phyloP scores from a whole-genome alignment of 176 grass and related monocot genomes.

The Puccinellia tenuiflora region DNA sequence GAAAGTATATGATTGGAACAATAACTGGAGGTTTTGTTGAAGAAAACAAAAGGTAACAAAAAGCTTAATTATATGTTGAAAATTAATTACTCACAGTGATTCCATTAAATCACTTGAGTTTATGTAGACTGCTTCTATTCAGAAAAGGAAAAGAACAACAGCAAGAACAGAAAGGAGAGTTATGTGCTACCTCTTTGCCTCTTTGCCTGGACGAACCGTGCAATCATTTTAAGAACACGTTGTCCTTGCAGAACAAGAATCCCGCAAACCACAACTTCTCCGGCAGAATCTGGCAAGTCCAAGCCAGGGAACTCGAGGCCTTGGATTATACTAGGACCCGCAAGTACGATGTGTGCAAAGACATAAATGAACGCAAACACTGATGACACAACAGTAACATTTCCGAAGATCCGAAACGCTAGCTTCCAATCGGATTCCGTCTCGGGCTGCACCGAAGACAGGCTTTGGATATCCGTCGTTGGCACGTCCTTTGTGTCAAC shows the following conservation, averaged over 20 bases:
- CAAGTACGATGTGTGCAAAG: slow-evolving; percentile 69
- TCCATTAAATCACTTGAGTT: slow-evolving; percentile 4
- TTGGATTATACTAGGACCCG: slow-evolving; percentile 63
- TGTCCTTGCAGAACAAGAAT: slow-evolving; percentile 90
- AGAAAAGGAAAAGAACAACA: background rate
- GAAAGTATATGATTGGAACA: background rate
- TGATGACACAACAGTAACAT: slow-evolving; percentile 69
- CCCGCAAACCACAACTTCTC: slow-evolving; percentile 81
- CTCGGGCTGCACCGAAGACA: slow-evolving; percentile 65
- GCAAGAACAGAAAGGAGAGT: slow-evolving; percentile 12
- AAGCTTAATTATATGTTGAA: too few relatives aligned
- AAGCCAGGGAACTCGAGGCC: slow-evolving; percentile 88
- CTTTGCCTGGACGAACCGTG: slow-evolving; percentile 67
- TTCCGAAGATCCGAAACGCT: slow-evolving; percentile 74
- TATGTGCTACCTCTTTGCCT: slow-evolving; percentile 62
- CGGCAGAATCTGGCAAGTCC: slow-evolving; percentile 85
- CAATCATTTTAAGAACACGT: slow-evolving; percentile 71
- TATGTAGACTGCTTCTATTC: background rate
- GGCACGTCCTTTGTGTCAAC: slow-evolving; percentile 53
- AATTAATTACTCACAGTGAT: background rate
- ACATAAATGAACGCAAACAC: slow-evolving; percentile 62
- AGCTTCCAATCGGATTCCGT: slow-evolving; percentile 69
- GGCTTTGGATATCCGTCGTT: slow-evolving; percentile 40
- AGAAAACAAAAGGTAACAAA: background rate
- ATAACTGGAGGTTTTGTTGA: background rate